phyloP scores from a whole-genome alignment of 1,284 basidiomycete species.

The Omphalotus olearius region DNA sequence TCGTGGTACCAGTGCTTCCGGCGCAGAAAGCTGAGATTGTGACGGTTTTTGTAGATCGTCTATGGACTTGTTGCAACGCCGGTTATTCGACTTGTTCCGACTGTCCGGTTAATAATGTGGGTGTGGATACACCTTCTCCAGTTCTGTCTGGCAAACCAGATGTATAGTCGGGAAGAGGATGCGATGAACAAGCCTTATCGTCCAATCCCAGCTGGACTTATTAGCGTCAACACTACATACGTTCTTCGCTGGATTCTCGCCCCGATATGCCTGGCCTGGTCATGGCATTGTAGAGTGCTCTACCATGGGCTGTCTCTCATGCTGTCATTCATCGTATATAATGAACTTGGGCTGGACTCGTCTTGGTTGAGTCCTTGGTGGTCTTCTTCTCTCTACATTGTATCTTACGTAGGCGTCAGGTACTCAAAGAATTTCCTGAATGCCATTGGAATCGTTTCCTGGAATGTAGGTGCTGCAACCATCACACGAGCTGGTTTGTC shows the following conservation, averaged over 20 bases:
- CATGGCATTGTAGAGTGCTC: slow-evolving; percentile 24
- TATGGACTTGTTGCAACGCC: slow-evolving; percentile 7
- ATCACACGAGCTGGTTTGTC: slow-evolving; percentile 22
- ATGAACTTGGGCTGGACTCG: slow-evolving; percentile 29
- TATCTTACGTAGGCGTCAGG: not conserved
- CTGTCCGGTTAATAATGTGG: slow-evolving; percentile 27
- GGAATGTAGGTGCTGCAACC: slow-evolving; percentile 25
- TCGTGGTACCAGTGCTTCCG: not conserved
- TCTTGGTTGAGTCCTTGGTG: slow-evolving; percentile 17
- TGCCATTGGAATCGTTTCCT: slow-evolving; percentile 26
- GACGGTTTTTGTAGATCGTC: slow-evolving; percentile 7
- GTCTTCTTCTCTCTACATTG: not conserved
- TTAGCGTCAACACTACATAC: slow-evolving; percentile 28
- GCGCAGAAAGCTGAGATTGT: not conserved
- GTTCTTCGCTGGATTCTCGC: slow-evolving; percentile 32
- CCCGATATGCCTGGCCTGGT: slow-evolving; percentile 26
- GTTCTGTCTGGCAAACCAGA: slow-evolving; percentile 42
- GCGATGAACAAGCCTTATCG: slow-evolving; percentile 38
- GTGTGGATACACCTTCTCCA: slow-evolving; percentile 41
- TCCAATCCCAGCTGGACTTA: slow-evolving; percentile 38
- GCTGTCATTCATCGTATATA: slow-evolving; percentile 27
- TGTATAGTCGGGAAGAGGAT: slow-evolving; percentile 34
- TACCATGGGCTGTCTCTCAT: slow-evolving; percentile 25
- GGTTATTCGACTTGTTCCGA: slow-evolving; percentile 22
- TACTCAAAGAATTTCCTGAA: slow-evolving; percentile 32